phyloP scores from a whole-genome alignment of 352 stramenopile genomes.

The Phytophthora syringae region DNA sequence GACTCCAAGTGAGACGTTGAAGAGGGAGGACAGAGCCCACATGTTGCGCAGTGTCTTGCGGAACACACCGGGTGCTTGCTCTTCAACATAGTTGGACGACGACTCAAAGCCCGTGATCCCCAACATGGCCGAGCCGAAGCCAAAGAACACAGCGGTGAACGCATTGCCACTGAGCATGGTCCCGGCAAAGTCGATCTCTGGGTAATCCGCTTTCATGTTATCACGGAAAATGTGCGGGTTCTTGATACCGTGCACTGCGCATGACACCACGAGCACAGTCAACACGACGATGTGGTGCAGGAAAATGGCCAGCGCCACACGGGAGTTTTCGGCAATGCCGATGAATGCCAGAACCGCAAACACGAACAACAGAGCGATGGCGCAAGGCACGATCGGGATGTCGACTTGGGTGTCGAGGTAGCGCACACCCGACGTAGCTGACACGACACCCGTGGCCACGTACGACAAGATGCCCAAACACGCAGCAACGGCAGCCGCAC shows the following conservation, averaged over 20 bases:
- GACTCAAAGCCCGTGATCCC: slow-evolving; percentile 90
- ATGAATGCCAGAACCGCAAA: slow-evolving; percentile 79
- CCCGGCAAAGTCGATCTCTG: slow-evolving; percentile 61
- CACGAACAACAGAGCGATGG: slow-evolving; percentile 62
- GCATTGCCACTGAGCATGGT: slow-evolving; percentile 39
- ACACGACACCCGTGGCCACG: slow-evolving; percentile 82
- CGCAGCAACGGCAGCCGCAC: slow-evolving; percentile 75
- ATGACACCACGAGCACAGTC: slow-evolving; percentile 49
- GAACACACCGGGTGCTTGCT: slow-evolving; percentile 69
- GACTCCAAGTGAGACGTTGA: slow-evolving; percentile 77
- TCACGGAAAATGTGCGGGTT: slow-evolving; percentile 61
- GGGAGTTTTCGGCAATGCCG: slow-evolving; percentile 81
- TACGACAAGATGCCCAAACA: slow-evolving; percentile 89
- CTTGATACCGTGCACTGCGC: slow-evolving; percentile 55
- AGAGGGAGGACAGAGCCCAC: slow-evolving; percentile 65
- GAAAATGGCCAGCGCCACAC: slow-evolving; percentile 83
- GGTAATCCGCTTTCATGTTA: slow-evolving; percentile 65
- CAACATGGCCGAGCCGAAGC: slow-evolving; percentile 75
- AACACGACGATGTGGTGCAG: slow-evolving; percentile 73
- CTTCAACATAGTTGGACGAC: slow-evolving; percentile 88
- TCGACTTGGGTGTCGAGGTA: slow-evolving; percentile 80
- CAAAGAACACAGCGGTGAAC: slow-evolving; percentile 68
- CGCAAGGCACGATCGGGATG: slow-evolving; percentile 44
- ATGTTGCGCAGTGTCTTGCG: no score
- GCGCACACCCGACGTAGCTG: slow-evolving; percentile 61